phyloP scores from a whole-genome alignment of 352 stramenopile genomes.

The Globisporangium polare region DNA sequence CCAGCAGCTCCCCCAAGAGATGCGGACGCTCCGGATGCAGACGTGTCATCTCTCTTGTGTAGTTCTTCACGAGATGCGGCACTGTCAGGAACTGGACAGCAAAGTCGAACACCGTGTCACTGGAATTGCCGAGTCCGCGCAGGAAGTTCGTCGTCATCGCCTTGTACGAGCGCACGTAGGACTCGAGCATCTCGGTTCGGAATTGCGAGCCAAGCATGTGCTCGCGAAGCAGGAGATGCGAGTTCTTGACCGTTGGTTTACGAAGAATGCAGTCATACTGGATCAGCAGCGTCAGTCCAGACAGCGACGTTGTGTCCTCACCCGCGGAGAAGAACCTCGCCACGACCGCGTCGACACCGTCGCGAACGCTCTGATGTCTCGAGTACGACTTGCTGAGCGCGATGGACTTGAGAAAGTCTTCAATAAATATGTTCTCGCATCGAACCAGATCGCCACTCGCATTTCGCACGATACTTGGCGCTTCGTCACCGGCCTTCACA shows the following conservation, averaged over 20 bases:
- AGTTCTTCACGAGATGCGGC: constrained; percentile 73
- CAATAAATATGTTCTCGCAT: constrained; percentile 74
- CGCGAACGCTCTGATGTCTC: constrained; percentile 55
- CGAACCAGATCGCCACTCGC: constrained; percentile 27
- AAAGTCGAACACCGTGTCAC: constrained; percentile 87
- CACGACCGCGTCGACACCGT: constrained; percentile 52
- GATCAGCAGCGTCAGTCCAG: constrained; percentile 48
- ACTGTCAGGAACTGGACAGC: constrained; percentile 85
- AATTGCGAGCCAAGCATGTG: constrained; percentile 74
- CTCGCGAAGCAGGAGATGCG: constrained; percentile 67
- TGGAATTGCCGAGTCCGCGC: constrained; percentile 74
- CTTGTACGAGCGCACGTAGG: constrained; percentile 64
- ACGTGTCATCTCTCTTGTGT: constrained; percentile 54
- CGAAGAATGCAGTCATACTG: constrained; percentile 65
- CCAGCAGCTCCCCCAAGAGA: constrained; percentile 62
- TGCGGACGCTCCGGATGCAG: constrained; percentile 46
- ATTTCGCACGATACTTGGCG: constrained; percentile 19
- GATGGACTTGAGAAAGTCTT: constrained; percentile 64
- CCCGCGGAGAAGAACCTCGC: constrained; percentile 33
- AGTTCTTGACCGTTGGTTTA: constrained; percentile 51
- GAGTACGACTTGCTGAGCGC: constrained; percentile 49
- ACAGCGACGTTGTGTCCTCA: constrained; percentile 13
- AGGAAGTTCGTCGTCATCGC: constrained; percentile 77
- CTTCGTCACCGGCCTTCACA: constrained; percentile 3
- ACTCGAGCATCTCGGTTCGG: constrained; percentile 69